phyloP scores from a whole-genome alignment of 352 stramenopile species.

The Globisporangium polare region DNA sequence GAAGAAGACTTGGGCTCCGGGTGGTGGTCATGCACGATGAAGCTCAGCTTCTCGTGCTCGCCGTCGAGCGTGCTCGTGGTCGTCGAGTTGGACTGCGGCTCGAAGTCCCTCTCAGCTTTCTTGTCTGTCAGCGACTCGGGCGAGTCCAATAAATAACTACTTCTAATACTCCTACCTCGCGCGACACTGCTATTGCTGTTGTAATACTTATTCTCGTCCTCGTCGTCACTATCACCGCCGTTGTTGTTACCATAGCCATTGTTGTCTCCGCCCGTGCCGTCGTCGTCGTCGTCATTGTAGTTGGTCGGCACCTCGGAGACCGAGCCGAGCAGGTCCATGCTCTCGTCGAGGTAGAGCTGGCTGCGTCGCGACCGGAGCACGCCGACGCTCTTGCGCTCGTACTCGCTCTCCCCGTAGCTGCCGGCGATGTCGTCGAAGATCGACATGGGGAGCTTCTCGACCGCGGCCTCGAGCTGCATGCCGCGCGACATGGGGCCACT shows the following conservation, averaged over 20 bases:
- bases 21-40: conserved; percentile 6
- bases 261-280: neutral
- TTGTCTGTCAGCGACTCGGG: conserved; percentile 1
- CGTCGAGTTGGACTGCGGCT: conserved; percentile 10
- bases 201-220: conserved; percentile 10
- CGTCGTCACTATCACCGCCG: conserved; percentile 2
- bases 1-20: conserved; percentile 7
- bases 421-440: conserved; percentile 47
- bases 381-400: conserved; percentile 5
- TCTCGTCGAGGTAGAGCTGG: conserved; percentile 14
- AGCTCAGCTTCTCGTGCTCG: conserved; percentile 24
- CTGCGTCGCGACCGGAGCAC: conserved; percentile 16
- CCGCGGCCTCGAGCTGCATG: conserved; percentile 58
- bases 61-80: conserved; percentile 7
- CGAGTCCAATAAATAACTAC: conserved; percentile 22
- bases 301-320: conserved; percentile 8
- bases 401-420: conserved; percentile 17
- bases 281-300: neutral
- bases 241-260: neutral
- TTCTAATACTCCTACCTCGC: conserved; percentile 15
- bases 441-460: conserved; percentile 63
- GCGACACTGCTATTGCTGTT: neutral
- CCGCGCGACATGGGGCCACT: conserved; percentile 36
- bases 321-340: conserved; percentile 17
- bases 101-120: neutral